Evolutionary conservation across 345 rosid genomes (phyloP).

Genomic region (Eutrema japonicum): DNA sequence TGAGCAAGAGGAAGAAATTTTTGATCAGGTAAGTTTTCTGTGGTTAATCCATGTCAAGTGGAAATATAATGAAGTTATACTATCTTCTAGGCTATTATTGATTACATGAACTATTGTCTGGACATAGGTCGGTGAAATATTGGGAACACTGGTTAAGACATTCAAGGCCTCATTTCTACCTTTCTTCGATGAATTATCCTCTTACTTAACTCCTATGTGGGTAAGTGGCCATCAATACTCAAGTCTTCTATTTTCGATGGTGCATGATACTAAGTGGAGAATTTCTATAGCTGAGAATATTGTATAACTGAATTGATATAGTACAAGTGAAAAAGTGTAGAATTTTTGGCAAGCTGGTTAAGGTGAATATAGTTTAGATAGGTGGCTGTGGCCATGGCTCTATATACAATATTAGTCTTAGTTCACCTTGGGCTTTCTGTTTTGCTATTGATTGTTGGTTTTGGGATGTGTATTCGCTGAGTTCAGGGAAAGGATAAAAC

Average conservation of each 20-base stretch:
- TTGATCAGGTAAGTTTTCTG: conserved; percentile 83
- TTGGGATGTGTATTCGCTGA: conserved; percentile 22
- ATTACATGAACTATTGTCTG: conserved; percentile 21
- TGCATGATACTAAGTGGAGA: conserved; percentile 22
- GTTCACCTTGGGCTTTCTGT: background rate
- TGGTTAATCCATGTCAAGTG: conserved; percentile 8
- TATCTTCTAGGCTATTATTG: conserved; percentile 3
- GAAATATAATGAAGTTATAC: conserved; percentile 2
- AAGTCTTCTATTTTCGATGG: conserved; percentile 4
- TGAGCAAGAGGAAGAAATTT: conserved; percentile 99
- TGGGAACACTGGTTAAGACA: conserved; percentile 98
- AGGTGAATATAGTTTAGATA: conserved; percentile 10
- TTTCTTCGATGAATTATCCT: conserved; percentile 88
- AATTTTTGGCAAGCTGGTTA: background rate
- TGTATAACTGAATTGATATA: conserved; percentile 15
- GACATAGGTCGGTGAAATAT: conserved; percentile 91
- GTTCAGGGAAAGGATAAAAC: conserved; percentile 96
- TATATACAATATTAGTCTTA: conserved; percentile 16
- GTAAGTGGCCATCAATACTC: conserved; percentile 57
- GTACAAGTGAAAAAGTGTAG: background rate
- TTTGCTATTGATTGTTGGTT: conserved; percentile 18
- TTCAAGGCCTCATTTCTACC: conserved; percentile 93
- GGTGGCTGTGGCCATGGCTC: conserved; percentile 14
- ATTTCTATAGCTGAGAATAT: conserved; percentile 11
- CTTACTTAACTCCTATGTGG: conserved; percentile 99